phyloP scores from a whole-genome alignment of 2,329 filamentous ascomycete genomes.

The Davidsoniella virescens region DNA sequence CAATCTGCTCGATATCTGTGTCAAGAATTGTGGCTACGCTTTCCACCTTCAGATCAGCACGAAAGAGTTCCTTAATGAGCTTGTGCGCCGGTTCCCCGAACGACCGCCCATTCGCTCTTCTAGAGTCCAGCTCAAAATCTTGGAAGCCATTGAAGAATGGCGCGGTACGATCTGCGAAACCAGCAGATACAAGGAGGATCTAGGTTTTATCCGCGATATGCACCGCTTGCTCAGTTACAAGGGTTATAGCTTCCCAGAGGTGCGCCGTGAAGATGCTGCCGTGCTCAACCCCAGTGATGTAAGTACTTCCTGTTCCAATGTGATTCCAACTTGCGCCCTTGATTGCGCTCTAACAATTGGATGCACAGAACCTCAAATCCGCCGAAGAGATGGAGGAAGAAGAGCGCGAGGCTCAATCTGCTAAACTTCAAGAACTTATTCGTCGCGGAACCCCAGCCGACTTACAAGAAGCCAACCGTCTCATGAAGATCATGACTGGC shows the following conservation, averaged over 20 bases:
- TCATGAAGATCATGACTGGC: slow-evolving; percentile 99
- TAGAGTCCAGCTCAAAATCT: slow-evolving; percentile 77
- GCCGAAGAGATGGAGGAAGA: slow-evolving; percentile 98
- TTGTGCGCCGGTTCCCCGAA: slow-evolving; percentile 90
- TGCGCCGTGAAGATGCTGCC: slow-evolving; percentile 83
- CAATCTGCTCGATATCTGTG: slow-evolving; percentile 89
- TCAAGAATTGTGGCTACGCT: slow-evolving; percentile 98
- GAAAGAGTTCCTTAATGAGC: slow-evolving; percentile 97
- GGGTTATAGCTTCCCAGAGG: slow-evolving; percentile 87
- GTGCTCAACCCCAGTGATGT: slow-evolving; percentile 95
- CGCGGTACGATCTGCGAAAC: slow-evolving; percentile 95
- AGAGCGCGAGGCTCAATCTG: slow-evolving; percentile 83
- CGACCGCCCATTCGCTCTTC: slow-evolving; percentile 73
- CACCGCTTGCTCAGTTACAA: slow-evolving; percentile 91
- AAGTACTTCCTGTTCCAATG: slow-evolving; percentile 26
- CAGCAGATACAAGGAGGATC: slow-evolving; percentile 88
- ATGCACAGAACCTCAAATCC: slow-evolving; percentile 67
- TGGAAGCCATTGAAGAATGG: slow-evolving; percentile 98
- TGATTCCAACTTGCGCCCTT: neutral
- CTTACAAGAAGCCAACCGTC: slow-evolving; percentile 84
- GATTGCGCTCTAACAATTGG: neutral
- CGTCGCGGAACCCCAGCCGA: slow-evolving; percentile 82
- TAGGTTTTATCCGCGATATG: slow-evolving; percentile 96
- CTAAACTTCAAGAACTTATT: slow-evolving; percentile 96
- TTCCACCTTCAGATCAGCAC: slow-evolving; percentile 98